A percentile compares a stretch with the other conserved stretches of the same genome.
These are phyloP conservation scores for Globisporangium apiculatum DNA, from an alignment of 352 stramenopile genomes.

Conservation along the genomic window DNA sequence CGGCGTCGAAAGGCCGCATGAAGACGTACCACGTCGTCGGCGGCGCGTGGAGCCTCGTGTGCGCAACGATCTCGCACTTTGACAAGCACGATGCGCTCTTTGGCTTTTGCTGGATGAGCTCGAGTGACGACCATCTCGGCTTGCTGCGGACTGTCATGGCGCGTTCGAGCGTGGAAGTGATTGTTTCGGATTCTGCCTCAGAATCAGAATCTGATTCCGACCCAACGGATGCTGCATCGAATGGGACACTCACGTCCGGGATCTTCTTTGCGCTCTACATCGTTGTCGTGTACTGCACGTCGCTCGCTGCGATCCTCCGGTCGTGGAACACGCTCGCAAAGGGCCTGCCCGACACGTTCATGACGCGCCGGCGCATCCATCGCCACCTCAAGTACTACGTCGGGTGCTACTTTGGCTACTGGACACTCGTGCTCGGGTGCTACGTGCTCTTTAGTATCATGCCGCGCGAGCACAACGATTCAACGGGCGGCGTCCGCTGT, in stretches of 20 bases:
- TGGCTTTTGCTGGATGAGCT: constrained; percentile 73
- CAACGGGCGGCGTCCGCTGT: constrained; percentile 31
- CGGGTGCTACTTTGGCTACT: constrained; percentile 83
- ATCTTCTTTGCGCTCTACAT: constrained; percentile 84
- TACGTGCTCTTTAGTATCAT: constrained; percentile 67
- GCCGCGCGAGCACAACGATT: constrained; percentile 19
- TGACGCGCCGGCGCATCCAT: constrained; percentile 65
- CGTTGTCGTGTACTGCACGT: constrained; percentile 73
- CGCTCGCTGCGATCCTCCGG: constrained; percentile 60
- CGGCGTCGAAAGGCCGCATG: constrained; percentile 72
- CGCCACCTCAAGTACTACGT: constrained; percentile 85
- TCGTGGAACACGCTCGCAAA: constrained; percentile 80
- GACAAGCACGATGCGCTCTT: constrained; percentile 74
- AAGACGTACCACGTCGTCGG: constrained; percentile 73
- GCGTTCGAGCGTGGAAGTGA: not conserved
- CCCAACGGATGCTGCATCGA: constrained; percentile 13
- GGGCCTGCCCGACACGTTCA: constrained; percentile 68
- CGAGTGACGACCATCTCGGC: constrained; percentile 37
- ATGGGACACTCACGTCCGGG: constrained; percentile 42
- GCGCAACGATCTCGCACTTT: constrained; percentile 64
- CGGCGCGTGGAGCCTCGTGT: constrained; percentile 62
- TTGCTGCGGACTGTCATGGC: constrained; percentile 1
- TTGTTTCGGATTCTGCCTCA: not conserved
- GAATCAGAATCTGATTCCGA: not conserved
- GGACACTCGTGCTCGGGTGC: constrained; percentile 64